These are phyloP conservation scores for Mycena floridula DNA, from an alignment of 768 basidiomycete species.

Conservation along the genomic window DNA sequence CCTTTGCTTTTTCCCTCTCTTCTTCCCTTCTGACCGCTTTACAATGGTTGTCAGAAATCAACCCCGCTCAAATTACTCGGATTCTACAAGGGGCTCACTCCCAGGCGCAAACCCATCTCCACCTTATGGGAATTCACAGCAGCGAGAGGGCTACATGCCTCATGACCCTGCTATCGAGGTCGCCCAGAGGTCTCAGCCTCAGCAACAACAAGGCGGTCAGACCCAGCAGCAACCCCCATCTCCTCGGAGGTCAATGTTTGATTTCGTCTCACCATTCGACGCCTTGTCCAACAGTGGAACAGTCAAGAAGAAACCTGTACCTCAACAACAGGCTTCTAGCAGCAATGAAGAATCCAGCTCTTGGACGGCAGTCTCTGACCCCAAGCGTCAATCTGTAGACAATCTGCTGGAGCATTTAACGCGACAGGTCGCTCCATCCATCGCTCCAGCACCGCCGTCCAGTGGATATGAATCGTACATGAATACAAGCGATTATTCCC, in stretches of 20 bases:
- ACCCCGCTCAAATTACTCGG: constrained; percentile 45
- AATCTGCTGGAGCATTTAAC: constrained; percentile 73
- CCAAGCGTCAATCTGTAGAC: constrained; percentile 80
- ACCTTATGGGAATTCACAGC: constrained; percentile 32
- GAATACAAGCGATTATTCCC: constrained; percentile 36
- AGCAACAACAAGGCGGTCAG: constrained; percentile 19
- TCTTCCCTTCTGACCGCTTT: constrained; percentile 8
- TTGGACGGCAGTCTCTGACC: constrained; percentile 51
- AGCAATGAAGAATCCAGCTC: constrained; percentile 48
- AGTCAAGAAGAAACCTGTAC: constrained; percentile 69
- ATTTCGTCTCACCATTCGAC: constrained; percentile 81
- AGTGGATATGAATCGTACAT: constrained; percentile 42
- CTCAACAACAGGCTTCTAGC: constrained; percentile 36
- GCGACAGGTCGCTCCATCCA: constrained; percentile 33
- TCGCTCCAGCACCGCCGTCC: too few relatives aligned
- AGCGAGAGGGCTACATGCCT: constrained; percentile 35
- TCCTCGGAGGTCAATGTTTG: constrained; percentile 77
- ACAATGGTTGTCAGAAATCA: constrained; percentile 29
- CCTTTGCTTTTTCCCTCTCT: constrained; percentile 2
- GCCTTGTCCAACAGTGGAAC: constrained; percentile 49
- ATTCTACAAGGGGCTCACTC: constrained; percentile 34
- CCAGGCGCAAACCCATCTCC: constrained; percentile 39
- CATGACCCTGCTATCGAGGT: constrained; percentile 36
- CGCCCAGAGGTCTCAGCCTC: constrained; percentile 28
- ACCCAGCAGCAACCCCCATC: constrained; percentile 53